Conservation (phyloP, 2,329 filamentous ascomycete genomes). For the Beauveria australis region DNA sequence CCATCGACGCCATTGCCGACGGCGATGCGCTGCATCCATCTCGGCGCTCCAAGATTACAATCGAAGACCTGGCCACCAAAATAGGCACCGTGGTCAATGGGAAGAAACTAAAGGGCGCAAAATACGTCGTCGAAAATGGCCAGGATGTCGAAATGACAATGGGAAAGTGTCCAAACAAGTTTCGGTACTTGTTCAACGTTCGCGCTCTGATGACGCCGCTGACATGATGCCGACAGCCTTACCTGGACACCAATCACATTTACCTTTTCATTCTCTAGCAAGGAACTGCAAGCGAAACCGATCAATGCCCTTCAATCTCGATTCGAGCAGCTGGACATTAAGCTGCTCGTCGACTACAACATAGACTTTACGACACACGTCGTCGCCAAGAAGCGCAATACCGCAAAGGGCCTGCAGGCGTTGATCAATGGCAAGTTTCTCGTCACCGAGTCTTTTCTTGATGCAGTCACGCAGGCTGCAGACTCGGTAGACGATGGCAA, state of each 20-base stretch:
- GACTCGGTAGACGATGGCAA: slow-evolving; percentile 38
- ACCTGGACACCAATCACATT: slow-evolving; percentile 76
- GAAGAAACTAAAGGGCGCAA: slow-evolving; percentile 56
- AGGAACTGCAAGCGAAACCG: slow-evolving; percentile 59
- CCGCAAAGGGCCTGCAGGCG: slow-evolving; percentile 76
- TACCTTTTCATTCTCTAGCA: slow-evolving; percentile 68
- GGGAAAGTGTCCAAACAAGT: slow-evolving; percentile 58
- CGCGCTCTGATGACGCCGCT: not conserved
- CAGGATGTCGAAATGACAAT: slow-evolving; percentile 60
- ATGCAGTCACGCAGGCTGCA: slow-evolving; percentile 58
- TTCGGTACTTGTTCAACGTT: slow-evolving; percentile 36
- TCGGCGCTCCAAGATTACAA: slow-evolving; percentile 58
- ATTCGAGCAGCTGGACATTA: slow-evolving; percentile 83
- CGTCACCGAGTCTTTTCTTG: slow-evolving; percentile 65
- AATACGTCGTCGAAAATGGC: slow-evolving; percentile 41
- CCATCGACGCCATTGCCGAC: slow-evolving; percentile 55
- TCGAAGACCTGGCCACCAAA: slow-evolving; percentile 78
- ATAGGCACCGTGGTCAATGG: slow-evolving; percentile 75
- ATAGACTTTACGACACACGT: slow-evolving; percentile 72
- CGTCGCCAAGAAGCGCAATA: slow-evolving; percentile 83
- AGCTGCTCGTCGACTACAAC: slow-evolving; percentile 67
- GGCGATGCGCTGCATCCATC: slow-evolving; percentile 59
- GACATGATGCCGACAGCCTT: slow-evolving; percentile 40
- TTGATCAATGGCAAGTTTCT: slow-evolving; percentile 74
- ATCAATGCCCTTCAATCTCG: slow-evolving; percentile 52